Conservation (phyloP, 768 basidiomycete genomes). For the Dictyophora rubrovolvata region DNA sequence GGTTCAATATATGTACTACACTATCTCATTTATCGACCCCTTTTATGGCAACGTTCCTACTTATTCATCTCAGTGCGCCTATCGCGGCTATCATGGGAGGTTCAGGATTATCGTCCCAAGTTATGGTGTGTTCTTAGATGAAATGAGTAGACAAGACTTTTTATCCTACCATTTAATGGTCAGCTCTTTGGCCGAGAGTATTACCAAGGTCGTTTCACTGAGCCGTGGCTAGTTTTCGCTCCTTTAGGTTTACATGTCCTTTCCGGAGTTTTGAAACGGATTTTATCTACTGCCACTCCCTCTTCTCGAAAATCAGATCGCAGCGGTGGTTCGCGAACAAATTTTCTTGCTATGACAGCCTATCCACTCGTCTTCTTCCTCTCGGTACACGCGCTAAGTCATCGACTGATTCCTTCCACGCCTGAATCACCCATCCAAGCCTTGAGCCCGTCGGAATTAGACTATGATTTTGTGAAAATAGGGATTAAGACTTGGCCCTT, state of each 20-base stretch:
- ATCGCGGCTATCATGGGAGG: conserved; percentile 63
- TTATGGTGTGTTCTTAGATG: conserved; percentile 46
- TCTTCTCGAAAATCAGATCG: conserved; percentile 22
- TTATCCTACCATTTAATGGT: background rate
- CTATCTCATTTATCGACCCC: conserved; percentile 62
- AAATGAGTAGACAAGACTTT: background rate
- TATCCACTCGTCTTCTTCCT: conserved; percentile 45
- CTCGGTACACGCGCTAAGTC: conserved; percentile 59
- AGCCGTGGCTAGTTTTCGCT: conserved; percentile 54
- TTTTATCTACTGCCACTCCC: conserved; percentile 31
- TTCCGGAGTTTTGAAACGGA: conserved; percentile 48
- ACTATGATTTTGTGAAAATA: conserved; percentile 75
- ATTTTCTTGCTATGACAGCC: conserved; percentile 48
- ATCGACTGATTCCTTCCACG: conserved; percentile 47
- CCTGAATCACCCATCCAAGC: conserved; percentile 38
- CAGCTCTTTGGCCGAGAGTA: conserved; percentile 79
- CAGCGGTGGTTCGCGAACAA: conserved; percentile 21
- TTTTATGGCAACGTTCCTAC: conserved; percentile 65
- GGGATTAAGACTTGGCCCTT: conserved; percentile 54
- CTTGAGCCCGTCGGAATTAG: conserved; percentile 66
- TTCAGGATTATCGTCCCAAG: conserved; percentile 52
- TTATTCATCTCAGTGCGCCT: conserved; percentile 75
- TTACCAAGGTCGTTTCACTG: conserved; percentile 60
- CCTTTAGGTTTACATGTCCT: conserved; percentile 59
- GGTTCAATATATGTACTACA: conserved; percentile 24